Conservation (phyloP, 2,329 filamentous ascomycete species). For the Beauveria varroae region DNA sequence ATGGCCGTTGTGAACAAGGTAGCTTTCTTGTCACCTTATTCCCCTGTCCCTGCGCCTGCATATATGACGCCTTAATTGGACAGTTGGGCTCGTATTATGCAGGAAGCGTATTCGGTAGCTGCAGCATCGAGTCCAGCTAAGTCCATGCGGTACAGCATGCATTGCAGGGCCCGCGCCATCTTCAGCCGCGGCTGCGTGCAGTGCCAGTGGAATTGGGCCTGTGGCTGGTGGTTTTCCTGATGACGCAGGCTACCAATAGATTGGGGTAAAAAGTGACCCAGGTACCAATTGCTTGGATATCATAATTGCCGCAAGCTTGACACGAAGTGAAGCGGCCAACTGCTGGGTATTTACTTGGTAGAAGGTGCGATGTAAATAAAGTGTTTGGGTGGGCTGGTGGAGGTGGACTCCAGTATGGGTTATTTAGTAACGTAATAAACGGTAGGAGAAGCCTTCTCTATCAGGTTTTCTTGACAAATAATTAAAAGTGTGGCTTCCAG, state of each 20-base stretch:
- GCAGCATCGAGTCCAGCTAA: not conserved
- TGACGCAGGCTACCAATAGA: not conserved
- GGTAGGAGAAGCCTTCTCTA: too few relatives aligned
- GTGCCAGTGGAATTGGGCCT: not conserved
- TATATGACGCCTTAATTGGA: not conserved
- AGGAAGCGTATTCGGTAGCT: not conserved
- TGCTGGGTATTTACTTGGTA: too few relatives aligned
- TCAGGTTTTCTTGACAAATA: too few relatives aligned
- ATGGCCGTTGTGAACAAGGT: not conserved
- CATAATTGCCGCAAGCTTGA: not conserved
- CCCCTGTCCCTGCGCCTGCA: not conserved
- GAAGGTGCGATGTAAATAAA: not conserved
- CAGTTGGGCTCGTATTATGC: not conserved
- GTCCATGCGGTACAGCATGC: not conserved
- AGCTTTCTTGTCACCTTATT: not conserved
- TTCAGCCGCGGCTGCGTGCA: slow-evolving; percentile 4
- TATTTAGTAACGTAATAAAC: too few relatives aligned
- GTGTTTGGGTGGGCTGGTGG: not conserved
- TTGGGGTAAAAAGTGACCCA: not conserved
- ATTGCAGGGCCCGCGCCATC: not conserved
- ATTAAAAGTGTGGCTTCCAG: too few relatives aligned
- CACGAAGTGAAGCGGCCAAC: not conserved
- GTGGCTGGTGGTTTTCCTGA: not conserved
- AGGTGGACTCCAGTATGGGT: not conserved
- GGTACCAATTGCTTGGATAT: too few relatives aligned